phyloP scores from a whole-genome alignment of 2,329 filamentous ascomycete species.

The Colletotrichum shisoi region DNA sequence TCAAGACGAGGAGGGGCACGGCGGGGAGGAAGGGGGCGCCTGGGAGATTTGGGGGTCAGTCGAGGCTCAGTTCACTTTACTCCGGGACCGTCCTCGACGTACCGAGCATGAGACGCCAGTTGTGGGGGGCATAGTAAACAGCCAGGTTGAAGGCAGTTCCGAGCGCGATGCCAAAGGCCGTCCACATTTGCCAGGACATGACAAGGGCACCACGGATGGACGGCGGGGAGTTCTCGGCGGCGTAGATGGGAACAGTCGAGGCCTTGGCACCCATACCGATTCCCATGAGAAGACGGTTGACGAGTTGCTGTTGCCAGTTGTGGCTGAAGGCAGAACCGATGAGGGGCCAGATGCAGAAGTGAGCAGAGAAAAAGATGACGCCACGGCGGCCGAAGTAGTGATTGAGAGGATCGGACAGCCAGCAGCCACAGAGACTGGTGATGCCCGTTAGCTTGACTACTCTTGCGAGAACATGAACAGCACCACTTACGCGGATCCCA shows the following conservation, averaged over 20 bases:
- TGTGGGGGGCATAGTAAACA: conserved; percentile 42
- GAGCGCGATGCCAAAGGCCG: conserved; percentile 56
- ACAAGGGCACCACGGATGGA: conserved; percentile 76
- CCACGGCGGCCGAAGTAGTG: conserved; percentile 71
- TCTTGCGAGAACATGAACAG: not conserved
- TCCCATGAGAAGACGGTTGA: conserved; percentile 72
- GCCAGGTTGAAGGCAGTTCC: conserved; percentile 68
- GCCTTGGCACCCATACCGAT: conserved; percentile 74
- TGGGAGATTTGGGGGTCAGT: not conserved
- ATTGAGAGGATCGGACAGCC: conserved; percentile 72
- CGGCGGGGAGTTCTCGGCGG: conserved; percentile 75
- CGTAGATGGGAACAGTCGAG: conserved; percentile 74
- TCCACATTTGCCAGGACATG: conserved; percentile 82
- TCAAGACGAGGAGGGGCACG: conserved; percentile 63
- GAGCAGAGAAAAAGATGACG: conserved; percentile 71
- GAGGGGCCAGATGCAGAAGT: conserved; percentile 66
- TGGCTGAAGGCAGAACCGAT: conserved; percentile 71
- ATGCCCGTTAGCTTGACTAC: conserved; percentile 25
- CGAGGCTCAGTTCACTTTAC: not conserved
- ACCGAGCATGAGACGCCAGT: conserved; percentile 52
- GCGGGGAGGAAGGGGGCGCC: conserved; percentile 49
- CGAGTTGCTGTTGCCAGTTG: conserved; percentile 72
- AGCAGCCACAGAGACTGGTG: conserved; percentile 62
- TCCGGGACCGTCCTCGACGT: not conserved
- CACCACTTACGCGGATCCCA: conserved; percentile 52